A percentile compares a stretch with the other conserved stretches of the same genome.
phyloP scores from a whole-genome alignment of 1,284 basidiomycete genomes.

The Cutaneotrichosporon dermatis region DNA sequence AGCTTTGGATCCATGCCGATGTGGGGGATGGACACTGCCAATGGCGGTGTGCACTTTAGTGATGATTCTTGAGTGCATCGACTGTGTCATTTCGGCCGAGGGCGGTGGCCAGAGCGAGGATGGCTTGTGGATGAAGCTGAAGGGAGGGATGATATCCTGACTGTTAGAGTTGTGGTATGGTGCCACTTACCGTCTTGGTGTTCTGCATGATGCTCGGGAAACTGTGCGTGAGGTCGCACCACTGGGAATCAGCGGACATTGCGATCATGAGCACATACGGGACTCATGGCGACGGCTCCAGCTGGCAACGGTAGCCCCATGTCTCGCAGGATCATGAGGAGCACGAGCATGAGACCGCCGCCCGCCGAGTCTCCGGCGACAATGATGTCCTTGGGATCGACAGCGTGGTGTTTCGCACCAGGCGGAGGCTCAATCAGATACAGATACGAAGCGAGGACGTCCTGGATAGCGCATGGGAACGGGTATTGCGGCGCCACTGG shows the following conservation, averaged over 20 bases:
- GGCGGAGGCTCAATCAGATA: conserved; percentile 70
- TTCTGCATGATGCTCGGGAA: conserved; percentile 81
- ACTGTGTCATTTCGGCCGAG: conserved; percentile 62
- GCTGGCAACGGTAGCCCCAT: conserved; percentile 72
- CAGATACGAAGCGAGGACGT: conserved; percentile 74
- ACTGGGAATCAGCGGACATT: conserved; percentile 21
- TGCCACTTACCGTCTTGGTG: conserved; percentile 63
- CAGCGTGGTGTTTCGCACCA: conserved; percentile 65
- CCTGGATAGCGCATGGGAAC: conserved; percentile 91
- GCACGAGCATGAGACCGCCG: conserved; percentile 76
- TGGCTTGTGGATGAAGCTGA: conserved; percentile 60
- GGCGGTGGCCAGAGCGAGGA: conserved; percentile 90
- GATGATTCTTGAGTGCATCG: conserved; percentile 62
- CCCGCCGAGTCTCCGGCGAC: conserved; percentile 88
- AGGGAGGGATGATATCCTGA: conserved; percentile 65
- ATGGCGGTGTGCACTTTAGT: conserved; percentile 61
- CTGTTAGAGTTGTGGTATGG: conserved; percentile 5
- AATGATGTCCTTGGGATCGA: conserved; percentile 77
- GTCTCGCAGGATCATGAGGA: conserved; percentile 90
- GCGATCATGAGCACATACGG: conserved; percentile 41
- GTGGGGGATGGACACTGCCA: neutral
- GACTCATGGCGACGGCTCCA: conserved; percentile 77
- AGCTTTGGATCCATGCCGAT: neutral
- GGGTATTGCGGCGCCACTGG: conserved; percentile 81
- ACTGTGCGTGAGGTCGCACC: conserved; percentile 82